Evolutionary conservation across 75 land plant genomes (phyloP).

Genomic region (Isoetes taiwanensis): DNA sequence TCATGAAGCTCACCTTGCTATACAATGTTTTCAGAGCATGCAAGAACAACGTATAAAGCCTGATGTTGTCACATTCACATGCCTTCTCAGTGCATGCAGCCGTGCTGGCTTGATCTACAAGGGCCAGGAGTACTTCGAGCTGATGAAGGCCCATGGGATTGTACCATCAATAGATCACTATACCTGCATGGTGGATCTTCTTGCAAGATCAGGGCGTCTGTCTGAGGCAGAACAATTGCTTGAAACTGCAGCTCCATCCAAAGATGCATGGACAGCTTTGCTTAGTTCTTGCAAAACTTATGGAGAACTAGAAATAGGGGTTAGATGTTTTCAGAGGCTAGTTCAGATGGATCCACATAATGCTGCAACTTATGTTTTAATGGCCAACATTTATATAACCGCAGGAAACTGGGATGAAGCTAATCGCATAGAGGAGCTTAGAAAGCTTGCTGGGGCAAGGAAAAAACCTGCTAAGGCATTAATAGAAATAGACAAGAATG

Average conservation of each 20-base stretch:
- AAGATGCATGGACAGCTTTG: constrained; percentile 32
- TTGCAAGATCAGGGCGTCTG: constrained; percentile 31
- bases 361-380: constrained; percentile 11
- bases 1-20: neutral
- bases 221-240: constrained; percentile 32
- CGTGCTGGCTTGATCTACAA: constrained; percentile 6
- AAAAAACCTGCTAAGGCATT: constrained; percentile 45
- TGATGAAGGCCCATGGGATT: constrained; percentile 16
- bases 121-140: constrained; percentile 14
- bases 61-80: constrained; percentile 10
- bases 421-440: constrained; percentile 21
- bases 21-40: constrained; percentile 10
- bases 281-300: constrained; percentile 38
- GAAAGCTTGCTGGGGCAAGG: constrained; percentile 28
- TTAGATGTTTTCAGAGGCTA: constrained; percentile 10
- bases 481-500: constrained; percentile 25
- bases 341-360: constrained; percentile 1
- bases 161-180: constrained; percentile 28
- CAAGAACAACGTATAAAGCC: constrained; percentile 5
- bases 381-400: constrained; percentile 14
- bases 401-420: constrained; percentile 13
- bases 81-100: constrained; percentile 10
- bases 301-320: constrained; percentile 24
- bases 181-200: constrained; percentile 44
- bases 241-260: constrained; percentile 23